Evolutionary conservation across 2,329 filamentous ascomycete genomes (phyloP).

Genomic region (Fusarium drepaniforme): DNA sequence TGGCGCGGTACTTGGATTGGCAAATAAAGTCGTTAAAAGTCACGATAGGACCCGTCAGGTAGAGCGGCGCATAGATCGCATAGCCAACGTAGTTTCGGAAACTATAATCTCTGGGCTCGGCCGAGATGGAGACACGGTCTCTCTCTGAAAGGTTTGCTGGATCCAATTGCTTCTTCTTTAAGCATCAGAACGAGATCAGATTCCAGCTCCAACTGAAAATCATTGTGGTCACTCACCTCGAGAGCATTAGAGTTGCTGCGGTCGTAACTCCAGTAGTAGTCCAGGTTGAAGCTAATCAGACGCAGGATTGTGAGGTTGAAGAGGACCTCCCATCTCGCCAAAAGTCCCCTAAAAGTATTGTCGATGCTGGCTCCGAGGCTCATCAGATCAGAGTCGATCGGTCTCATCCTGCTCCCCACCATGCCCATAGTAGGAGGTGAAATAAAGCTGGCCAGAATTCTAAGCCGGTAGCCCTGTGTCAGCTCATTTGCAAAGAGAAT

Average conservation of each 20-base stretch:
- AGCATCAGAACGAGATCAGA: conserved; percentile 65
- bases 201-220: conserved; percentile 14
- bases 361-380: conserved; percentile 81
- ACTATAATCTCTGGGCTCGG: conserved; percentile 76
- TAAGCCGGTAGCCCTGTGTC: conserved; percentile 80
- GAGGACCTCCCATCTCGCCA: conserved; percentile 93
- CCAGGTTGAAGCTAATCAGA: conserved; percentile 95
- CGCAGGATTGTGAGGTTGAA: conserved; percentile 97
- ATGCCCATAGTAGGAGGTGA: conserved; percentile 50
- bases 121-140: conserved; percentile 84
- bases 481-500: conserved; percentile 93
- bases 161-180: conserved; percentile 98
- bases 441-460: conserved; percentile 68
- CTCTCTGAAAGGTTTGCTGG: conserved; percentile 87
- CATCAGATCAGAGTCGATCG: conserved; percentile 58
- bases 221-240: conserved; percentile 76
- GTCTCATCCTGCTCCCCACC: conserved; percentile 31
- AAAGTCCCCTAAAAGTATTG: conserved; percentile 78
- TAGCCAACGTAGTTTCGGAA: conserved; percentile 94
- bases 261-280: conserved; percentile 93
- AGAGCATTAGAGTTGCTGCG: conserved; percentile 73
- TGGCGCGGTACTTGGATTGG: conserved; percentile 80
- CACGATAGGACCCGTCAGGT: conserved; percentile 91
- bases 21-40: conserved; percentile 99
- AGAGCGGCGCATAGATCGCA: conserved; percentile 90